Evolutionary conservation across 140 eudicot genomes (phyloP).

Genomic region (Senecio squalidus): DNA sequence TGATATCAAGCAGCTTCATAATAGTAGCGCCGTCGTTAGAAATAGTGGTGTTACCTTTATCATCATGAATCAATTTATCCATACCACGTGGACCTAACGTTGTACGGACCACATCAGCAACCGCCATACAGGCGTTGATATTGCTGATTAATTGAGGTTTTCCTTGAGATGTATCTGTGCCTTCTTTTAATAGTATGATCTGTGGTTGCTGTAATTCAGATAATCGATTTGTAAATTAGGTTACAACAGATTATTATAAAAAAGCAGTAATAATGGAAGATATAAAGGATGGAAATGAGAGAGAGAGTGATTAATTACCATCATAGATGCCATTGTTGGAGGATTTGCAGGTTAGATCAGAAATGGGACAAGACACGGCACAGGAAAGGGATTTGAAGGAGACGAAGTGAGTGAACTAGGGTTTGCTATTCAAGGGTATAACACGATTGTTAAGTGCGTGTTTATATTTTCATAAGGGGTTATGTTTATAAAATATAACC

Average conservation of each 20-base stretch:
- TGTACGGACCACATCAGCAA: slow-evolving; percentile 93
- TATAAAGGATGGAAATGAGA: background rate
- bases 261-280: background rate
- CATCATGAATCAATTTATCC: slow-evolving; percentile 98
- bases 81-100: slow-evolving; percentile 97
- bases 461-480: too few species aligned
- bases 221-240: too few species aligned
- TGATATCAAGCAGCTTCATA: slow-evolving; percentile 93
- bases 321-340: background rate
- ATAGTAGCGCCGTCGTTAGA: slow-evolving; percentile 98
- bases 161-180: slow-evolving; percentile 97
- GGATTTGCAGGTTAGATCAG: too few species aligned
- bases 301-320: background rate
- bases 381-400: too few species aligned
- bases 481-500: too few species aligned
- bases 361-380: too few species aligned
- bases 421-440: too few species aligned
- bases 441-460: too few species aligned
- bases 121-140: slow-evolving; percentile 90
- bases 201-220: slow-evolving; percentile 75
- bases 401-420: too few species aligned
- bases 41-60: slow-evolving; percentile 90
- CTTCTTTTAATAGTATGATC: slow-evolving; percentile 92
- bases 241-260: too few species aligned
- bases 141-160: slow-evolving; percentile 87